Percentiles rank a stretch among this genome's conserved stretches.
Conservation (phyloP, 768 basidiomycete species). For the Lentinus tigrinus region DNA sequence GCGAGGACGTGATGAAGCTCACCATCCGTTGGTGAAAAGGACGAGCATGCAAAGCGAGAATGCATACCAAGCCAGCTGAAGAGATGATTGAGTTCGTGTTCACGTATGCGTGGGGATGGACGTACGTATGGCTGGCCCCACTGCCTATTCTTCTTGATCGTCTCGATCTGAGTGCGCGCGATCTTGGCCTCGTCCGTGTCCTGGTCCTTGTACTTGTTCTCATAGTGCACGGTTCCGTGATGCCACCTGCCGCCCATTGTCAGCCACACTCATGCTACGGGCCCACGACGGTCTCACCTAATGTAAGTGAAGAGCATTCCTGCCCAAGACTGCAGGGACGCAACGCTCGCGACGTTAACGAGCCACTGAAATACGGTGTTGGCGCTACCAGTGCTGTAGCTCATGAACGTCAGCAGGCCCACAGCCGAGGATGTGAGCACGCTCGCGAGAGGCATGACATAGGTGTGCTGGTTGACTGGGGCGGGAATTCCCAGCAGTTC, state of each 20-base stretch:
- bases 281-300: too few relatives aligned
- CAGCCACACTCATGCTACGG: too few relatives aligned
- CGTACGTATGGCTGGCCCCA: slow-evolving; percentile 28
- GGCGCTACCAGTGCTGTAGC: slow-evolving; percentile 4
- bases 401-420: slow-evolving; percentile 18
- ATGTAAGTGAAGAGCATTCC: slow-evolving; percentile 28
- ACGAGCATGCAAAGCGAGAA: slow-evolving; percentile 25
- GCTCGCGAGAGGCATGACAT: slow-evolving; percentile 19
- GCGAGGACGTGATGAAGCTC: neutral
- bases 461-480: neutral
- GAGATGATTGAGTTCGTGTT: neutral
- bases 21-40: slow-evolving; percentile 29
- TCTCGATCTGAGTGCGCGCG: slow-evolving; percentile 15
- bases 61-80: slow-evolving; percentile 27
- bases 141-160: slow-evolving; percentile 24
- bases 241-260: slow-evolving; percentile 18
- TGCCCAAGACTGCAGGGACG: slow-evolving; percentile 26
- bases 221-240: slow-evolving; percentile 24
- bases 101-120: neutral
- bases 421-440: slow-evolving; percentile 19
- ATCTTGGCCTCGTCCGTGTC: neutral
- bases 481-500: neutral
- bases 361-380: slow-evolving; percentile 22
- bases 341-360: slow-evolving; percentile 21
- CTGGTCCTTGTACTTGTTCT: slow-evolving; percentile 12